These are phyloP conservation scores for Haplosporangium sp. DNA, from an alignment of 371 early-diverging fungal species.

Conservation along the genomic window DNA sequence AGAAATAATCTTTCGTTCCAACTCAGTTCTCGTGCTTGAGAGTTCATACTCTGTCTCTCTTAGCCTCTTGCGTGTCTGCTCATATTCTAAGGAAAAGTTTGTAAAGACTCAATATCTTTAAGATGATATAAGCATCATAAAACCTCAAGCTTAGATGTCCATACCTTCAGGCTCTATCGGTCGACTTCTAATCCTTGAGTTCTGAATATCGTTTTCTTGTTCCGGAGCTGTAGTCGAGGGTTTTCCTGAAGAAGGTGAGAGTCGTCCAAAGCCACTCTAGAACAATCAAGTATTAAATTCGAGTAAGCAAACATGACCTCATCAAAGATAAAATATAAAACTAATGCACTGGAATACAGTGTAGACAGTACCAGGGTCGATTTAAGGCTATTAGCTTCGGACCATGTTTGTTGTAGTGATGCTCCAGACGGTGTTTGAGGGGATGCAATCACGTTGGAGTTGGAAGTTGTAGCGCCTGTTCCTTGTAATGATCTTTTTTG, in stretches of 20 bases:
- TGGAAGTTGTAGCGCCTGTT: background rate
- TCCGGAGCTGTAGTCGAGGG: slow-evolving; percentile 14
- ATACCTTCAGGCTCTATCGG: slow-evolving; percentile 39
- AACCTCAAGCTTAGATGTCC: background rate
- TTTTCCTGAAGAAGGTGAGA: slow-evolving; percentile 19
- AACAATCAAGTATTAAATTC: background rate
- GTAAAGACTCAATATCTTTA: background rate
- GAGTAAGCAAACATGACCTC: background rate
- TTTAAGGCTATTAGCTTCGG: slow-evolving; percentile 13
- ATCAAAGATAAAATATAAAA: background rate
- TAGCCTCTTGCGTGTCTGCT: slow-evolving; percentile 42
- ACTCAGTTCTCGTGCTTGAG: slow-evolving; percentile 37
- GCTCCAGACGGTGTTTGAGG: slow-evolving; percentile 6
- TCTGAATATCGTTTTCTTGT: slow-evolving; percentile 37
- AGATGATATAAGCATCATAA: background rate
- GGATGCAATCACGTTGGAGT: background rate
- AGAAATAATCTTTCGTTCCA: slow-evolving; percentile 39
- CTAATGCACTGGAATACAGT: background rate
- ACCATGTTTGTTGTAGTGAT: slow-evolving; percentile 5
- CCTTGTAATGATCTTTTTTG: slow-evolving; percentile 14
- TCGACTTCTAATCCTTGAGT: slow-evolving; percentile 27
- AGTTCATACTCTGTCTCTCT: slow-evolving; percentile 50
- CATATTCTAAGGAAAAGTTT: slow-evolving; percentile 28
- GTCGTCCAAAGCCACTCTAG: slow-evolving; percentile 19
- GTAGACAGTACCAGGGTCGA: slow-evolving; percentile 14